A percentile compares a stretch with the other conserved stretches of the same genome.
phyloP scores from a whole-genome alignment of 768 basidiomycete genomes.

The Hydnum rufescens region DNA sequence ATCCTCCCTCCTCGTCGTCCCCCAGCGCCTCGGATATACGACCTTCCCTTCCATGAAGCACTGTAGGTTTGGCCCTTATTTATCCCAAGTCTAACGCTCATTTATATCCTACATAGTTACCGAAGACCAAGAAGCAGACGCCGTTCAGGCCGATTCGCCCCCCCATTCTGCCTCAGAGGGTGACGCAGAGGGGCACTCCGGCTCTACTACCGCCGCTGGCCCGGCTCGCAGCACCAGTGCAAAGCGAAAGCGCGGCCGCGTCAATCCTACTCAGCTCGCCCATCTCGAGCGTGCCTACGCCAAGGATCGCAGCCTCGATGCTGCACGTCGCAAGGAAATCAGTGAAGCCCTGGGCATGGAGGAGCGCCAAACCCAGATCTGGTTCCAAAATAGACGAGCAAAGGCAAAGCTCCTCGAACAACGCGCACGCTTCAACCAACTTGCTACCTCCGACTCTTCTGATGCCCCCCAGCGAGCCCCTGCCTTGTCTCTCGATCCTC shows the following conservation, averaged over 20 bases:
- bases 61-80: no score
- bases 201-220: background rate
- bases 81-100: no score
- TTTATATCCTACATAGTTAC: no score
- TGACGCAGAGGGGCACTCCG: no score
- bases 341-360: conserved; percentile 58
- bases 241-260: conserved; percentile 55
- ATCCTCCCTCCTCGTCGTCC: no score
- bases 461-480: conserved; percentile 23
- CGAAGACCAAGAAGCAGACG: no score
- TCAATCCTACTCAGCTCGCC: conserved; percentile 58
- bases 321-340: conserved; percentile 50
- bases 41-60: no score
- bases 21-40: no score
- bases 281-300: conserved; percentile 55
- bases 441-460: conserved; percentile 3
- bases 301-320: conserved; percentile 50
- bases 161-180: background rate
- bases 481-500: conserved; percentile 23
- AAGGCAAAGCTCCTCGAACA: conserved; percentile 53
- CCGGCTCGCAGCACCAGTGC: background rate
- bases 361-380: conserved; percentile 74
- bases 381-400: conserved; percentile 77
- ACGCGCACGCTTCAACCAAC: conserved; percentile 2
- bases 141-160: no score